Evolutionary conservation across 1,284 basidiomycete genomes (phyloP).

Genomic region (Tilletiaria anomala): DNA sequence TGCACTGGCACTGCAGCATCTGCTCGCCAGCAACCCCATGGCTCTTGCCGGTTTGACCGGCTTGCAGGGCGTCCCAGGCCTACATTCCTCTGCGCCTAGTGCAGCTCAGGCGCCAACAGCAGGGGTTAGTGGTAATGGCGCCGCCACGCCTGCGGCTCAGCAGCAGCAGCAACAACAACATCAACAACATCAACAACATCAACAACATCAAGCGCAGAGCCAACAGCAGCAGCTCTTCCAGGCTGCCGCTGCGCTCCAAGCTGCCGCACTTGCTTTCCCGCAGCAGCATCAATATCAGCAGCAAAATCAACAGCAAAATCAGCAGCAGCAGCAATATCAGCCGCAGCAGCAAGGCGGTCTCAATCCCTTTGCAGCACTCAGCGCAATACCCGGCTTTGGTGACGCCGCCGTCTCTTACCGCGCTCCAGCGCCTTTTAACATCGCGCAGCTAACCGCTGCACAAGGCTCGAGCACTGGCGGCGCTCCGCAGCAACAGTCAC

Average conservation of each 20-base stretch:
- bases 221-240: neutral
- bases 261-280: neutral
- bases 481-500: too few relatives aligned
- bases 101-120: neutral
- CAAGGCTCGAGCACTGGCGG: too few relatives aligned
- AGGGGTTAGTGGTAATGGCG: too few relatives aligned
- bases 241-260: neutral
- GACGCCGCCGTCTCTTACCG: too few relatives aligned
- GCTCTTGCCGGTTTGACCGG: conserved; percentile 7
- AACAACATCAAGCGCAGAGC: conserved; percentile 3
- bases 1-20: conserved; percentile 34
- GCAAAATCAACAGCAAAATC: too few relatives aligned
- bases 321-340: neutral
- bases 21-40: conserved; percentile 27
- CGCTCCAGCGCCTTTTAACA: too few relatives aligned
- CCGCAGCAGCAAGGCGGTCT: neutral
- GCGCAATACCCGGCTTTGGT: too few relatives aligned
- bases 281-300: neutral
- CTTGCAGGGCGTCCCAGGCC: neutral
- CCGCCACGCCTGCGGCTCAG: too few relatives aligned
- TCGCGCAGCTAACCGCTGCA: too few relatives aligned
- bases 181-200: conserved; percentile 8
- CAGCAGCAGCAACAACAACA: conserved; percentile 4
- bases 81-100: conserved; percentile 1
- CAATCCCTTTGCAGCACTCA: too few relatives aligned